phyloP scores from a whole-genome alignment of 331 rosid species.

The Prunus yedoensis region DNA sequence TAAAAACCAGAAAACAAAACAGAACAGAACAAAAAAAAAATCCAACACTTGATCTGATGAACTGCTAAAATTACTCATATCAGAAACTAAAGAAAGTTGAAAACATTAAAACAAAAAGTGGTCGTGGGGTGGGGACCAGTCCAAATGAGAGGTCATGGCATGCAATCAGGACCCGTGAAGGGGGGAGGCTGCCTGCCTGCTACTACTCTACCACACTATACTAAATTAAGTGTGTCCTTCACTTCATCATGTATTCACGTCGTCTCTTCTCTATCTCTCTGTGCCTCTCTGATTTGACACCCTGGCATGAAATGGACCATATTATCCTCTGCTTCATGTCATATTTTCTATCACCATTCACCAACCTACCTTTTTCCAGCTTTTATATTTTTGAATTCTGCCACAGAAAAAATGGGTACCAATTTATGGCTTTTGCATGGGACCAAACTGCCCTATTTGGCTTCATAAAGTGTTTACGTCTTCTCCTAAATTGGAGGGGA shows the following conservation, averaged over 20 bases:
- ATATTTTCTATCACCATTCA: background rate
- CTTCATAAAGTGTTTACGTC: background rate
- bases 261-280: conserved; percentile 11
- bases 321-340: background rate
- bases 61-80: background rate
- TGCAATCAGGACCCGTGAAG: background rate
- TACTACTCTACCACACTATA: too few species aligned
- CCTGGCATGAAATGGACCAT: background rate
- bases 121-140: conserved; percentile 2
- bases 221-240: too few species aligned
- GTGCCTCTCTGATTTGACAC: background rate
- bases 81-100: background rate
- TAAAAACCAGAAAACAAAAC: background rate
- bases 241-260: conserved; percentile 12
- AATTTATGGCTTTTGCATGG: background rate
- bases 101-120: background rate
- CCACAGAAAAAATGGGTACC: background rate
- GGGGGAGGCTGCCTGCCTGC: too few species aligned
- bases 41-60: background rate
- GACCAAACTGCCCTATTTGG: conserved; percentile 17
- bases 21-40: background rate
- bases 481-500: background rate
- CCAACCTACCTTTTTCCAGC: background rate
- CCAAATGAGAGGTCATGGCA: background rate
- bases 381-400: conserved; percentile 11